Evolutionary conservation across 331 rosid species (phyloP).

Genomic region (Stylosanthes scabra): DNA sequence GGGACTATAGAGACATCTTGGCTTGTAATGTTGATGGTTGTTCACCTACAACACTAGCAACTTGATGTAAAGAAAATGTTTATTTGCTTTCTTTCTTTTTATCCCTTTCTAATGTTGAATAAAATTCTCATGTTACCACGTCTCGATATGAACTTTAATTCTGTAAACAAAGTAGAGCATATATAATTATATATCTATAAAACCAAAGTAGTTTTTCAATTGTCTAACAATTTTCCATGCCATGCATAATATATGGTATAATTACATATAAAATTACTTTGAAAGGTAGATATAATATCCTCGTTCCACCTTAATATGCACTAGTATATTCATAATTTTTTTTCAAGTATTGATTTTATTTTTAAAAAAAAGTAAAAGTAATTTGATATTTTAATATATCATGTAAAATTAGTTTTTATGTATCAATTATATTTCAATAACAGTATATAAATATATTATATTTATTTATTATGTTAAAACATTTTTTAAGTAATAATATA

Average conservation of each 20-base stretch:
- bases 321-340: too few species aligned
- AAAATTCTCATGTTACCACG: conserved; percentile 20
- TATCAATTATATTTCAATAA: too few species aligned
- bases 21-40: conserved; percentile 75
- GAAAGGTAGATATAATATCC: too few species aligned
- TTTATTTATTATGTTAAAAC: too few species aligned
- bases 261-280: too few species aligned
- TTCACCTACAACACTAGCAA: conserved; percentile 63
- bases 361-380: too few species aligned
- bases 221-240: neutral
- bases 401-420: too few species aligned
- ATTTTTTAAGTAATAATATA: too few species aligned
- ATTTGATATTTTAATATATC: too few species aligned
- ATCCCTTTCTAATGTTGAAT: neutral
- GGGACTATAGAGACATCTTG: conserved; percentile 75
- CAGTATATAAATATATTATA: too few species aligned
- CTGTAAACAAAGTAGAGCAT: neutral
- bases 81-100: conserved; percentile 4
- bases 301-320: too few species aligned
- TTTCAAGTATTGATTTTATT: too few species aligned
- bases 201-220: neutral
- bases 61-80: conserved; percentile 39
- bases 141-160: neutral
- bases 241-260: neutral
- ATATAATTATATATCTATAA: neutral